A percentile compares a stretch with the other conserved stretches of the same genome.
These are phyloP conservation scores for Aspergillus niger DNA, from an alignment of 2,329 filamentous ascomycete species.

Conservation along the genomic window DNA sequence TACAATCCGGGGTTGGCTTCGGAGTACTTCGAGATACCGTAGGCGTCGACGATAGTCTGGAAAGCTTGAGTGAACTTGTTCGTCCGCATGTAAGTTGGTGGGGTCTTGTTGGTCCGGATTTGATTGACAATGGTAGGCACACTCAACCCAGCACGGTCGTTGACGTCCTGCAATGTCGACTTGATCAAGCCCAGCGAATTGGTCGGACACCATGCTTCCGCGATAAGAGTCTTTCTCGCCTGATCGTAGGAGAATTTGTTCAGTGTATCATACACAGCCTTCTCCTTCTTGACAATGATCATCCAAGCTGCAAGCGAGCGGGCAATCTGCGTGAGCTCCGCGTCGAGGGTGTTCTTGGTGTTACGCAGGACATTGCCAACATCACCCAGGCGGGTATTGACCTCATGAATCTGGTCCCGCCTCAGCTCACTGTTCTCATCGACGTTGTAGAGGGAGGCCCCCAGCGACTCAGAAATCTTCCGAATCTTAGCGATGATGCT, in stretches of 20 bases:
- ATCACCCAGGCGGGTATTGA: slow-evolving; percentile 89
- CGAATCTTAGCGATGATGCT: slow-evolving; percentile 98
- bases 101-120: slow-evolving; percentile 94
- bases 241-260: slow-evolving; percentile 97
- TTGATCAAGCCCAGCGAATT: slow-evolving; percentile 88
- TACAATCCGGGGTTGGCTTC: slow-evolving; percentile 96
- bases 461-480: slow-evolving; percentile 97
- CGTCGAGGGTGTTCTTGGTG: slow-evolving; percentile 90
- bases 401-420: slow-evolving; percentile 94
- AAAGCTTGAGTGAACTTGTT: slow-evolving; percentile 99
- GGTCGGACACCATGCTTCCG: slow-evolving; percentile 95
- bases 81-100: slow-evolving; percentile 94
- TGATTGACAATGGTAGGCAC: slow-evolving; percentile 98
- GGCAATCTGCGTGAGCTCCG: slow-evolving; percentile 89
- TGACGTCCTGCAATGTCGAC: slow-evolving; percentile 92
- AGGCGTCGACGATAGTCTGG: slow-evolving; percentile 98
- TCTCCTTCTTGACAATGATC: slow-evolving; percentile 97
- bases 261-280: slow-evolving; percentile 92
- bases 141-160: slow-evolving; percentile 91
- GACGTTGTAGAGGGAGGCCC: slow-evolving; percentile 92
- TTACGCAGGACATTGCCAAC: slow-evolving; percentile 90
- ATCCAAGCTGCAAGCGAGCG: slow-evolving; percentile 94
- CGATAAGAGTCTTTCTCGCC: slow-evolving; percentile 91
- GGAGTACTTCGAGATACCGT: slow-evolving; percentile 94
- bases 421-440: slow-evolving; percentile 96